Percentiles rank a stretch among this genome's conserved stretches.
phyloP scores from a whole-genome alignment of 2,329 filamentous ascomycete genomes.

The Helicocarpus griseus region DNA sequence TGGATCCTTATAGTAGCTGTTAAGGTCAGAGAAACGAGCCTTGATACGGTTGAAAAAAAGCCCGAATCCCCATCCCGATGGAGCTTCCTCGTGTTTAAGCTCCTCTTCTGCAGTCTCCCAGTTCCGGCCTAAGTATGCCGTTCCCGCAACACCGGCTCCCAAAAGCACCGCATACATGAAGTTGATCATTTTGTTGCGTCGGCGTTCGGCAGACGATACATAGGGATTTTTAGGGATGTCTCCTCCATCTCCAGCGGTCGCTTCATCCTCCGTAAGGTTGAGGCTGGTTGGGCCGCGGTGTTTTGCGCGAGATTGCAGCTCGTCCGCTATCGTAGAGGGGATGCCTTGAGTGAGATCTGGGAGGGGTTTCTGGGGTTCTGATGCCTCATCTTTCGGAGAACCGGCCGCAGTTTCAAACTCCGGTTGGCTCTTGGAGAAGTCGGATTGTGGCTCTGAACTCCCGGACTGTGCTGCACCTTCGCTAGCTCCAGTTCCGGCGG shows the following conservation, averaged over 20 bases:
- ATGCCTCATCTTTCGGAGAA: conserved; percentile 14
- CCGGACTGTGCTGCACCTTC: conserved; percentile 14
- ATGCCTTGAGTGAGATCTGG: conserved; percentile 93
- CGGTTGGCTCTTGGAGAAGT: conserved; percentile 24
- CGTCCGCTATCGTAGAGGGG: conserved; percentile 77
- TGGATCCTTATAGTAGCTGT: conserved; percentile 92
- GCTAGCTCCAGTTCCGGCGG: conserved; percentile 16
- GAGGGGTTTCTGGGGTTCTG: conserved; percentile 53
- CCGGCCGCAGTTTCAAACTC: conserved; percentile 21
- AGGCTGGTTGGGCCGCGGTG: conserved; percentile 27
- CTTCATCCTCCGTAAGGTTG: conserved; percentile 44
- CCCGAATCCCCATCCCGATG: conserved; percentile 65
- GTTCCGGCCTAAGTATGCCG: conserved; percentile 73
- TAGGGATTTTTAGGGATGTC: conserved; percentile 68
- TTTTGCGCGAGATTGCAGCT: conserved; percentile 44
- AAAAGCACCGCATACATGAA: conserved; percentile 59
- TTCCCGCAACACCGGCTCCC: conserved; percentile 45
- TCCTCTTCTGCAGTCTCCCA: conserved; percentile 73
- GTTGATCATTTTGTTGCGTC: conserved; percentile 65
- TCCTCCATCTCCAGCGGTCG: conserved; percentile 34
- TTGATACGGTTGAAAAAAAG: conserved; percentile 74
- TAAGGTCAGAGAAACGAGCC: conserved; percentile 63
- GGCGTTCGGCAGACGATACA: conserved; percentile 80
- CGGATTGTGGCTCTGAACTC: conserved; percentile 9
- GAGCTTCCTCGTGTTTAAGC: conserved; percentile 56